These are phyloP conservation scores for Brassica carinata DNA, from an alignment of 345 rosid genomes.

Conservation along the genomic window DNA sequence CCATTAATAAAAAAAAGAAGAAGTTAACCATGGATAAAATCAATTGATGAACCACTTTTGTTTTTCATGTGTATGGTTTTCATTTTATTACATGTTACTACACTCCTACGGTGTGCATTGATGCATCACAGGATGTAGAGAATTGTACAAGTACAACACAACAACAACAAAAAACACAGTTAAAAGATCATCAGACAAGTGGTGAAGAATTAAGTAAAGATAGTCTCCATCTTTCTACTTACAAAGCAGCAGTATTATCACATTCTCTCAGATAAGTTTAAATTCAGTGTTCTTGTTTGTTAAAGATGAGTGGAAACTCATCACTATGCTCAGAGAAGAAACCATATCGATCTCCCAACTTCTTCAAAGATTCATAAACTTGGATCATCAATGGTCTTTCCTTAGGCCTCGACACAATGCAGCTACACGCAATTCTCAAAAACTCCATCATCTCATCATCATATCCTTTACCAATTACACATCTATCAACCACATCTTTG, in stretches of 20 bases:
- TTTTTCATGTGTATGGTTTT: too few species aligned
- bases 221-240: neutral
- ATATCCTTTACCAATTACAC: conserved; percentile 42
- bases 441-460: conserved; percentile 46
- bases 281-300: conserved; percentile 41
- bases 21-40: too few species aligned
- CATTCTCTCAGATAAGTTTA: neutral
- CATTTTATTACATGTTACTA: too few species aligned
- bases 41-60: too few species aligned
- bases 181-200: neutral
- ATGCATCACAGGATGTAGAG: neutral
- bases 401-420: conserved; percentile 49
- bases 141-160: conserved; percentile 4
- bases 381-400: conserved; percentile 51
- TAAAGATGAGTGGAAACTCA: conserved; percentile 46
- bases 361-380: conserved; percentile 49
- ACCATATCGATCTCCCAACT: conserved; percentile 47
- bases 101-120: too few species aligned
- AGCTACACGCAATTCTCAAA: conserved; percentile 46
- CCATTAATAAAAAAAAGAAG: too few species aligned
- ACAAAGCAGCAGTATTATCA: conserved; percentile 26
- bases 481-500: conserved; percentile 46
- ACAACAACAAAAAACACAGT: neutral
- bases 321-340: conserved; percentile 37
- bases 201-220: neutral